These are phyloP conservation scores for Acanthochlamys bracteata DNA, from an alignment of 106 monocot species.

Conservation along the genomic window DNA sequence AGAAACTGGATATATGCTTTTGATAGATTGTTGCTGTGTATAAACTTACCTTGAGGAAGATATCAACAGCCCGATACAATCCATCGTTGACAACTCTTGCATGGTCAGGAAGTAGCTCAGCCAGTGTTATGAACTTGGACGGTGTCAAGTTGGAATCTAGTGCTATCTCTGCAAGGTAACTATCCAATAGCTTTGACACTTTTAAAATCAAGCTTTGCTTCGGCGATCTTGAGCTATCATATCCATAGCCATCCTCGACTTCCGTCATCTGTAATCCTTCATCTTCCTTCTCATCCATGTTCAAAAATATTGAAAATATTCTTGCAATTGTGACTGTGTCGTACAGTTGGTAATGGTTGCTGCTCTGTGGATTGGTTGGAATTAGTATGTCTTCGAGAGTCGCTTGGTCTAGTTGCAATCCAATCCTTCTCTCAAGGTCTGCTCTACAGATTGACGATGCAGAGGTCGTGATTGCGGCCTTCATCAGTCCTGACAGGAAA, in stretches of 20 bases:
- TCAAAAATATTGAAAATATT: slow-evolving; percentile 61
- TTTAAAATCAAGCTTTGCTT: slow-evolving; percentile 49
- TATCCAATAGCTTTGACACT: slow-evolving; percentile 73
- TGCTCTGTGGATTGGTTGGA: slow-evolving; percentile 20
- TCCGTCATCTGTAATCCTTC: slow-evolving; percentile 30
- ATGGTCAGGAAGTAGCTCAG: slow-evolving; percentile 80
- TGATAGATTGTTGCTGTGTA: too few relatives aligned
- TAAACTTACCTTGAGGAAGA: slow-evolving; percentile 86
- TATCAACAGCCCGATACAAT: slow-evolving; percentile 73
- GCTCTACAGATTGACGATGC: slow-evolving; percentile 45
- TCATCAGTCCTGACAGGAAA: slow-evolving; percentile 76
- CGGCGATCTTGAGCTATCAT: slow-evolving; percentile 51
- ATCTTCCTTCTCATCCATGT: slow-evolving; percentile 49
- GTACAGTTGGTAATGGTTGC: slow-evolving; percentile 41
- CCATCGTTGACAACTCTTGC: slow-evolving; percentile 69
- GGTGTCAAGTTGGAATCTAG: slow-evolving; percentile 68
- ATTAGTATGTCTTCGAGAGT: slow-evolving; percentile 79
- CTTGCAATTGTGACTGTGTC: slow-evolving; percentile 58
- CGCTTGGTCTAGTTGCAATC: slow-evolving; percentile 62
- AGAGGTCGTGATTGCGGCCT: slow-evolving; percentile 35
- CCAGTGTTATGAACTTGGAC: slow-evolving; percentile 68
- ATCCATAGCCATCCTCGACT: slow-evolving; percentile 44
- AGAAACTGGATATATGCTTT: too few relatives aligned
- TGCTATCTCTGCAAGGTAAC: slow-evolving; percentile 78
- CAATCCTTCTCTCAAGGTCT: slow-evolving; percentile 73